Conservation (phyloP, 2,329 filamentous ascomycete genomes). For the Raffaelea arxii region DNA sequence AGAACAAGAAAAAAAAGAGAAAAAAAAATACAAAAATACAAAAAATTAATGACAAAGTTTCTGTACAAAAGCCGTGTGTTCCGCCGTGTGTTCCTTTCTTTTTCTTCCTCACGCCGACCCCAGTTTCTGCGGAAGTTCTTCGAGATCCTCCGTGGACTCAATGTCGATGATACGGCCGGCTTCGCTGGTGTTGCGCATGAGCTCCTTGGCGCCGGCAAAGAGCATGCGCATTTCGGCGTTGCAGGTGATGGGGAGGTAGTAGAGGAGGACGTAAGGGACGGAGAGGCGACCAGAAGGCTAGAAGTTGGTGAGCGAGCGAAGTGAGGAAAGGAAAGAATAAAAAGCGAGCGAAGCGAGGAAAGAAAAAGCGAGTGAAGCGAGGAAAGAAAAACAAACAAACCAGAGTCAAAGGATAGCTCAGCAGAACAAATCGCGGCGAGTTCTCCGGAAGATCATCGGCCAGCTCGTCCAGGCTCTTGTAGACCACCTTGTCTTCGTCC, state of each 20-base stretch:
- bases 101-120: slow-evolving; percentile 19
- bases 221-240: slow-evolving; percentile 83
- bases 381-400: slow-evolving; percentile 33
- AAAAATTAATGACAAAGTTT: not conserved
- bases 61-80: not conserved
- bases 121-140: slow-evolving; percentile 64
- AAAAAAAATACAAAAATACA: not conserved
- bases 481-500: slow-evolving; percentile 65
- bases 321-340: not conserved
- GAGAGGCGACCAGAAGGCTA: slow-evolving; percentile 74
- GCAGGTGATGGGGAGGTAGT: slow-evolving; percentile 88
- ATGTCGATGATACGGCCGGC: slow-evolving; percentile 84
- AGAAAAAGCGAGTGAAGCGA: not conserved
- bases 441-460: slow-evolving; percentile 88
- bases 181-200: slow-evolving; percentile 89
- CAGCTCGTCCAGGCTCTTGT: slow-evolving; percentile 71
- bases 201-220: slow-evolving; percentile 90
- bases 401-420: slow-evolving; percentile 84
- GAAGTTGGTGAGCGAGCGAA: not conserved
- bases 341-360: not conserved
- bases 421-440: slow-evolving; percentile 76
- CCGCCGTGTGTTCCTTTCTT: not conserved
- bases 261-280: slow-evolving; percentile 89
- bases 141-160: slow-evolving; percentile 67
- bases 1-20: slow-evolving; percentile 14